These are phyloP conservation scores for Chaetomium cochliodes DNA, from an alignment of 495 filamentous ascomycete genomes.

Conservation along the genomic window DNA sequence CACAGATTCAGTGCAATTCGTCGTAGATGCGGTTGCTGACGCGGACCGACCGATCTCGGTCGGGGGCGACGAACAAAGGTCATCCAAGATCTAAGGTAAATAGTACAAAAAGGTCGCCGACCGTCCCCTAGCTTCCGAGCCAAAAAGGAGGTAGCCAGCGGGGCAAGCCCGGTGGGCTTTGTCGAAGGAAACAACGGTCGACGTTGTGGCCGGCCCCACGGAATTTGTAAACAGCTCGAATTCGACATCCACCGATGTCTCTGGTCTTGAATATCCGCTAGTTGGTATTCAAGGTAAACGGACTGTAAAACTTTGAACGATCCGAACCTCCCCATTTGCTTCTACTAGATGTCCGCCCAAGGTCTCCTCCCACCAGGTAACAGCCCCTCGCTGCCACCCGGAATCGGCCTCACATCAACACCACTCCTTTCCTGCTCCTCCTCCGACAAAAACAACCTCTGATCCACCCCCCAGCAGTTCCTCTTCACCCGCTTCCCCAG, in stretches of 20 bases:
- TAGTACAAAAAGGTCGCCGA: neutral
- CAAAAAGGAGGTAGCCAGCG: too few relatives aligned
- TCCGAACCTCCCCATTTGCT: too few relatives aligned
- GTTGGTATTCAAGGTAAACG: too few relatives aligned
- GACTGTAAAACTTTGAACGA: too few relatives aligned
- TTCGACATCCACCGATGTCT: too few relatives aligned
- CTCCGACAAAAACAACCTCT: conserved; percentile 40
- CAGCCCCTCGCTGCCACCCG: conserved; percentile 37
- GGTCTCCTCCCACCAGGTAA: conserved; percentile 35
- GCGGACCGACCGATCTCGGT: conserved; percentile 20
- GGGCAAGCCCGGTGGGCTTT: too few relatives aligned
- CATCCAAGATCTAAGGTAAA: conserved; percentile 28
- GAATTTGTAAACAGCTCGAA: too few relatives aligned
- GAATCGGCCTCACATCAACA: conserved; percentile 29
- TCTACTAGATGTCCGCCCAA: conserved; percentile 27
- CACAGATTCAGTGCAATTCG: conserved; percentile 64
- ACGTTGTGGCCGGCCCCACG: too few relatives aligned
- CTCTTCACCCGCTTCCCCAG: conserved; percentile 49
- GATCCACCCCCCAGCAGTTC: conserved; percentile 48
- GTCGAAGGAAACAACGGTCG: too few relatives aligned
- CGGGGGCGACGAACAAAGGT: conserved; percentile 4
- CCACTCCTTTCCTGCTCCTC: conserved; percentile 40
- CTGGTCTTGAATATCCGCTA: too few relatives aligned
- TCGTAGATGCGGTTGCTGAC: conserved; percentile 51
- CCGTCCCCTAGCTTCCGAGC: too few relatives aligned